A percentile compares a stretch with the other conserved stretches of the same genome.
phyloP scores from a whole-genome alignment of 208 protist genomes.

The Plasmodiophora brassicae region DNA sequence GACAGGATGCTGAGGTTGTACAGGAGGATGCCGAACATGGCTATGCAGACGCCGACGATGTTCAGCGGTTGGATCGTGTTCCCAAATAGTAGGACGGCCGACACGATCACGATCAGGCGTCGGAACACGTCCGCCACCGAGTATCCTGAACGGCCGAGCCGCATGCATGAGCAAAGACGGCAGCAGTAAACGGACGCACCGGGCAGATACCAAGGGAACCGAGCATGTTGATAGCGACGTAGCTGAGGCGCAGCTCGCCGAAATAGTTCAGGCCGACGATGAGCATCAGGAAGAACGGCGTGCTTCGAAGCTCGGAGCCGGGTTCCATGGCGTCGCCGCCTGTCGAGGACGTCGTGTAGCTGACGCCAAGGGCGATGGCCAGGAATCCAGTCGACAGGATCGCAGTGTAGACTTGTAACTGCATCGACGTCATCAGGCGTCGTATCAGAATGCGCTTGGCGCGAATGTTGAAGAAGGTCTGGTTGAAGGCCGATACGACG shows the following conservation, averaged over 20 bases:
- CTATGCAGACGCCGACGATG: constrained; percentile 3
- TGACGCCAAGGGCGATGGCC: not conserved
- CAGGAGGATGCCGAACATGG: not conserved
- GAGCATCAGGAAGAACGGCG: not conserved
- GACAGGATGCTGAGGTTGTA: not conserved
- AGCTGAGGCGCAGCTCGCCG: constrained; percentile 14
- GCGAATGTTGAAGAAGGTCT: constrained; percentile 17
- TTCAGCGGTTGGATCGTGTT: not conserved
- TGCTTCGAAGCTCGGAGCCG: no score
- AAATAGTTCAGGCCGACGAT: constrained; percentile 15
- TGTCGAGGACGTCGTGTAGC: not conserved
- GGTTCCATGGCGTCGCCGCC: not conserved
- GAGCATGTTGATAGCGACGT: not conserved
- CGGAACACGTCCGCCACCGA: not conserved
- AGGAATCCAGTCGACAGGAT: not conserved
- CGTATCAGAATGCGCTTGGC: constrained; percentile 15
- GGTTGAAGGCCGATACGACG: not conserved
- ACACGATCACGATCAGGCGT: not conserved
- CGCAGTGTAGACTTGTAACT: not conserved
- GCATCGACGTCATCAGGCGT: not conserved
- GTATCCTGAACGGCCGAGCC: not conserved
- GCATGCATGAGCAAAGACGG: no score
- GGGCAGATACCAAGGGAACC: constrained; percentile 2
- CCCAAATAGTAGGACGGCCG: not conserved
- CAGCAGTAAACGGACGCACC: not conserved